Conservation (phyloP, 2,329 filamentous ascomycete genomes). For the Sclerotinia subarctica region DNA sequence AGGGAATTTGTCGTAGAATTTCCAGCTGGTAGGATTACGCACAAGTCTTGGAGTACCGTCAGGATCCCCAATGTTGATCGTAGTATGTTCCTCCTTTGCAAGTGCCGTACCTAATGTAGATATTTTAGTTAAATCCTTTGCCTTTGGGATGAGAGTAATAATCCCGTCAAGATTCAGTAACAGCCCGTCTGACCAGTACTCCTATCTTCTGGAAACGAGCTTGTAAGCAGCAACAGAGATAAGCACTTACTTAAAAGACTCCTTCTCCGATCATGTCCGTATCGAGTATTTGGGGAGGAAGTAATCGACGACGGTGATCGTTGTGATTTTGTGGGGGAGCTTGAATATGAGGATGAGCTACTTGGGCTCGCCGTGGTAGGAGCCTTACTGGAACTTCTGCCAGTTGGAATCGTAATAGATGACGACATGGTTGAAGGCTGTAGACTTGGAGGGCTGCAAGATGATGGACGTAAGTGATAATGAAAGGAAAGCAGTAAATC, state of each 20-base stretch:
- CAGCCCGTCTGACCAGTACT: neutral
- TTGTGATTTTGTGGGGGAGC: slow-evolving; percentile 50
- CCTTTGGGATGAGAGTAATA: slow-evolving; percentile 33
- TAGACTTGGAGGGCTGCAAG: neutral
- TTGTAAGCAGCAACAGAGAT: slow-evolving; percentile 21
- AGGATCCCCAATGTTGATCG: slow-evolving; percentile 72
- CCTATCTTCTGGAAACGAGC: neutral
- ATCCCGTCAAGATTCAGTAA: slow-evolving; percentile 11
- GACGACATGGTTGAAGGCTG: slow-evolving; percentile 50
- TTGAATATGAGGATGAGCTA: slow-evolving; percentile 58
- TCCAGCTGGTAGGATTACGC: slow-evolving; percentile 38
- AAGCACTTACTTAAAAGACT: slow-evolving; percentile 57
- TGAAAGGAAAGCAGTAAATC: neutral
- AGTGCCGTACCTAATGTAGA: slow-evolving; percentile 61
- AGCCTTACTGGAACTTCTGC: slow-evolving; percentile 45
- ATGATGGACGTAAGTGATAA: neutral
- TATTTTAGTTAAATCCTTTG: slow-evolving; percentile 18
- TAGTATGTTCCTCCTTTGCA: slow-evolving; percentile 72
- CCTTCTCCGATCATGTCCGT: slow-evolving; percentile 53
- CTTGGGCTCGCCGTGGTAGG: slow-evolving; percentile 41
- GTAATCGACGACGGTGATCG: slow-evolving; percentile 44
- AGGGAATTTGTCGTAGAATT: slow-evolving; percentile 18
- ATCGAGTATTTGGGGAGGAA: slow-evolving; percentile 41
- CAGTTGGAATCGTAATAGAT: slow-evolving; percentile 64
- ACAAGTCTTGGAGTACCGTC: slow-evolving; percentile 72